Evolutionary conservation across 768 basidiomycete species (phyloP), one percentile per base, ranked within the genome.

Genomic region (Heimioporus sp.): DNA sequence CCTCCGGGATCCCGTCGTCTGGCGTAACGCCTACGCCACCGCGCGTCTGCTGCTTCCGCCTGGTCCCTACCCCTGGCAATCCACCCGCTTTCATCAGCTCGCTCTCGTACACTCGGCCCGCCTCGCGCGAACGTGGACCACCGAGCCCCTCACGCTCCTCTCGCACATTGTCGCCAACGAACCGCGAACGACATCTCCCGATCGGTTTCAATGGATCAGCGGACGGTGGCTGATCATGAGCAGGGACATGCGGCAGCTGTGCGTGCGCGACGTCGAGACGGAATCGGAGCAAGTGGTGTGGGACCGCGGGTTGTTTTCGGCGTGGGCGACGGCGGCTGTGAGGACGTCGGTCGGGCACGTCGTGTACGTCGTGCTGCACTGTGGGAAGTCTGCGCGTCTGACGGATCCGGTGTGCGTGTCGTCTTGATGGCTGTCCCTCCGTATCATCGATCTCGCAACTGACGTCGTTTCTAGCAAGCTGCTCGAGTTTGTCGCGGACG

Each of bases 11-110:
- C 36, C 49, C 4, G 36, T 36, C 13, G 4, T 65, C 17, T 62
- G 62, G 62, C 53, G 51, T 30, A 36, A 41, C 37, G 2, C 42
- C 40, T 61, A 64, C 20, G 1, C 59, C 34, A 45, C 19, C 8
- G 10, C 39, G 7, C 49, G 31, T 41, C 56, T 58, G 15, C 53
- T 47, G 4, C 63, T 60, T 35, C 62, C 59, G 16, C 51, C 59
- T 0, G 62, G 62, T n/a, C 56, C 56, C 2, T 63, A 55, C 6
- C 10, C 44, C 11, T 63, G 62, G 63, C 59, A 63, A 46, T 58
- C 63, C 21, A 51, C 7, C 15, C 48, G 8, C 24, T 55, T 53
- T 31, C 53, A 51, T 43, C 63, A 62, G 13, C 63, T 48, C 41
- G 28, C 56, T 9, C 62, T 63, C 49, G 38, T 63, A 28, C 9